phyloP scores from a whole-genome alignment of 1,139 yeast genomes.

The Blastobotrys apis region DNA sequence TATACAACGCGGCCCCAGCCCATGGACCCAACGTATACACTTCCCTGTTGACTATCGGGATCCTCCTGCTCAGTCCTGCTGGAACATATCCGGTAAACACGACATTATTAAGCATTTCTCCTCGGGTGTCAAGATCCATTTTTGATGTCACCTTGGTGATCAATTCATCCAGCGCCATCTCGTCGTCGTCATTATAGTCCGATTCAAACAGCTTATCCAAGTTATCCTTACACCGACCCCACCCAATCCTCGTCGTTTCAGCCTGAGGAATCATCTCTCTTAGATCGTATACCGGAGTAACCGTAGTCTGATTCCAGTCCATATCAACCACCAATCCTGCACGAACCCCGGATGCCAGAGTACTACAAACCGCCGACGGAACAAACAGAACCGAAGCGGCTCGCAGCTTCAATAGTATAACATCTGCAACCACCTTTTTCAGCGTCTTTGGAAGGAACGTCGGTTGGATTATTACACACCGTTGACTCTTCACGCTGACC shows the following conservation, averaged over 20 bases:
- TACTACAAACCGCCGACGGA: conserved; percentile 21
- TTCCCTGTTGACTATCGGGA: neutral
- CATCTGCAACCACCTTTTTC: conserved; percentile 8
- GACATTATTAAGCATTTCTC: conserved; percentile 37
- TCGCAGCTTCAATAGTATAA: conserved; percentile 5
- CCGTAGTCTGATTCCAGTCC: conserved; percentile 48
- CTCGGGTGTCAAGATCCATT: conserved; percentile 35
- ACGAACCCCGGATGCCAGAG: conserved; percentile 45
- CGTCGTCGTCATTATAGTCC: conserved; percentile 21
- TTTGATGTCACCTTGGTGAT: conserved; percentile 15
- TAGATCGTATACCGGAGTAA: conserved; percentile 52
- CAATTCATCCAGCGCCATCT: conserved; percentile 17
- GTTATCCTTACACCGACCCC: too few relatives aligned
- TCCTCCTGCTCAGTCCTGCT: too few relatives aligned
- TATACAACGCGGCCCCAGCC: conserved; percentile 60
- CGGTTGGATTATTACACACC: conserved; percentile 11
- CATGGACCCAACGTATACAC: conserved; percentile 48
- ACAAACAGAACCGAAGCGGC: conserved; percentile 10
- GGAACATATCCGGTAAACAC: conserved; percentile 38
- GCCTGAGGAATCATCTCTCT: conserved; percentile 32
- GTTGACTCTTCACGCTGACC: conserved; percentile 9
- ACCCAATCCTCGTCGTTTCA: conserved; percentile 1
- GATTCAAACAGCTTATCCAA: neutral
- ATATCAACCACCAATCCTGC: conserved; percentile 55
- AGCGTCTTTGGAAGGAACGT: conserved; percentile 9